Conservation (phyloP, 805 yeast species). For the Komagataella phaffii region DNA sequence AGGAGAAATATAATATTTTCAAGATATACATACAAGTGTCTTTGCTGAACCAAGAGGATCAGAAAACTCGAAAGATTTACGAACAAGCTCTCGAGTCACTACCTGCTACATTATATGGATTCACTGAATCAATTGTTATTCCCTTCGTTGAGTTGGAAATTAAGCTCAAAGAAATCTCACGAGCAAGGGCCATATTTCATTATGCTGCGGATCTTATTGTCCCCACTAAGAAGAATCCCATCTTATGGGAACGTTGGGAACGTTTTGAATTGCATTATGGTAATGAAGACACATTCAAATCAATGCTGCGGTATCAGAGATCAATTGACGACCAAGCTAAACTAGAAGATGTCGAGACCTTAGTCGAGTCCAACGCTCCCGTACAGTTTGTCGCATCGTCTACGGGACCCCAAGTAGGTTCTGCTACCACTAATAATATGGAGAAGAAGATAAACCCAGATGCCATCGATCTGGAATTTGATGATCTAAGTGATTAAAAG, state of each 20-base stretch:
- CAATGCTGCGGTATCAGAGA: conserved; percentile 54
- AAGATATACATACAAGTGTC: conserved; percentile 27
- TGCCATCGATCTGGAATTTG: conserved; percentile 43
- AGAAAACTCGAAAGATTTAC: conserved; percentile 32
- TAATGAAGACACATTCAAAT: conserved; percentile 54
- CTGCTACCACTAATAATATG: conserved; percentile 9
- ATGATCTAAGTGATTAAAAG: conserved; percentile 8
- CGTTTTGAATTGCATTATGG: conserved; percentile 65
- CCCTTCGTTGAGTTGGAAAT: conserved; percentile 50
- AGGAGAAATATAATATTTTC: conserved; percentile 27
- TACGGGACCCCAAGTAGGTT: conserved; percentile 20
- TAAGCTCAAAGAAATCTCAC: conserved; percentile 30
- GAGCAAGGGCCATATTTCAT: conserved; percentile 56
- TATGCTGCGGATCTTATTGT: conserved; percentile 28
- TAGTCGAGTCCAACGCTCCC: conserved; percentile 12
- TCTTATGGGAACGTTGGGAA: conserved; percentile 61
- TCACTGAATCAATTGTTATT: conserved; percentile 26
- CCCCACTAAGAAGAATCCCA: conserved; percentile 14
- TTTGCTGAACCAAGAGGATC: conserved; percentile 23
- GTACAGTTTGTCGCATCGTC: conserved; percentile 35
- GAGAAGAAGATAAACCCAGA: conserved; percentile 32
- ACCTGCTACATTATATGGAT: conserved; percentile 14
- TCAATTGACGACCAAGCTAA: conserved; percentile 14
- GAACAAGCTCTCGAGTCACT: conserved; percentile 31
- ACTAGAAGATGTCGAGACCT: conserved; percentile 7